These are phyloP conservation scores for Colletotrichum incanum DNA, from an alignment of 2,329 filamentous ascomycete species.

Conservation along the genomic window DNA sequence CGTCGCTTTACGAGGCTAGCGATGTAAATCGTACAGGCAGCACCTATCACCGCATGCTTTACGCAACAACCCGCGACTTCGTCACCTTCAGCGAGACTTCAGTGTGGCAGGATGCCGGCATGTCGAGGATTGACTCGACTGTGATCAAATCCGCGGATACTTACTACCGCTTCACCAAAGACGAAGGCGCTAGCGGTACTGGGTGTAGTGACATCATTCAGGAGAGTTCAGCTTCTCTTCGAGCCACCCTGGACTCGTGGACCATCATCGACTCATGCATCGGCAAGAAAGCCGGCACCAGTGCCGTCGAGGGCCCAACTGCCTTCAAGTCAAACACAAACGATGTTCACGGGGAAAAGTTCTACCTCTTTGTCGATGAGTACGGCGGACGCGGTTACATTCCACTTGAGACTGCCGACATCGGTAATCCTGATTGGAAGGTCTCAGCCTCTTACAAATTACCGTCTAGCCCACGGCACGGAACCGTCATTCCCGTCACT, in stretches of 20 bases:
- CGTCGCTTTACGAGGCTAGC: constrained; percentile 56
- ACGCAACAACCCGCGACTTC: constrained; percentile 66
- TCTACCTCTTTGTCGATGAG: constrained; percentile 70
- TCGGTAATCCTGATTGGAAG: constrained; percentile 64
- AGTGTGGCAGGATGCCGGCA: constrained; percentile 67
- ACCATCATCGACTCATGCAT: constrained; percentile 63
- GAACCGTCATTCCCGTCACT: constrained; percentile 68
- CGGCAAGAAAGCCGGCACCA: constrained; percentile 64
- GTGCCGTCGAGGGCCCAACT: constrained; percentile 66
- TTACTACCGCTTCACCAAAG: constrained; percentile 71
- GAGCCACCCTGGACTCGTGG: constrained; percentile 60
- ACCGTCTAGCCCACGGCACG: constrained; percentile 66
- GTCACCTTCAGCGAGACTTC: constrained; percentile 63
- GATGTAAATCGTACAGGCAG: constrained; percentile 59
- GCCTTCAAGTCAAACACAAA: constrained; percentile 65
- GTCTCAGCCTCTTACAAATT: constrained; percentile 62
- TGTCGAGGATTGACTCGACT: constrained; percentile 68
- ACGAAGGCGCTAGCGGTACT: constrained; percentile 63
- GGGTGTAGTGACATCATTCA: constrained; percentile 70
- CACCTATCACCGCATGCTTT: constrained; percentile 69
- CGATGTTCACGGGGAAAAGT: constrained; percentile 67
- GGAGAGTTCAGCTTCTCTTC: constrained; percentile 61
- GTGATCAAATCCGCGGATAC: constrained; percentile 59
- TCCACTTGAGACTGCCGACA: constrained; percentile 65
- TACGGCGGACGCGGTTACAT: constrained; percentile 67